Evolutionary conservation across 2,329 filamentous ascomycete genomes (phyloP).

Genomic region (Alternaria sp.): DNA sequence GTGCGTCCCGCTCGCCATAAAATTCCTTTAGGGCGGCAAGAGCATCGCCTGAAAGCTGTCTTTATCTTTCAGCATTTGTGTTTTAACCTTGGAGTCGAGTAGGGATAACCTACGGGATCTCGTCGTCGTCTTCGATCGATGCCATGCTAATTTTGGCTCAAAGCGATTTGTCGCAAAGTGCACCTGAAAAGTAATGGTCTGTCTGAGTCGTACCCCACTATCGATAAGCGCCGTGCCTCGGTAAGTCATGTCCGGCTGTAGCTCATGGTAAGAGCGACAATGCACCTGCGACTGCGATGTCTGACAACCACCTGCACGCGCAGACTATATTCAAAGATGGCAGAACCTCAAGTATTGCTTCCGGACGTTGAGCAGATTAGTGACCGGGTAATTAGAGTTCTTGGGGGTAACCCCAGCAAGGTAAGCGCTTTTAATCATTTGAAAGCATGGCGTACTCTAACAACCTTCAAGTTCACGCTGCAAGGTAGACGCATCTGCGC

Average conservation of each 20-base stretch:
- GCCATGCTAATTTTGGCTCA: conserved; percentile 29
- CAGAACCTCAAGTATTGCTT: conserved; percentile 69
- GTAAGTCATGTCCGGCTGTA: conserved; percentile 21
- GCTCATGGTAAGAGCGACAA: conserved; percentile 28
- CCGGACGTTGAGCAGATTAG: conserved; percentile 81
- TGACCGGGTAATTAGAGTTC: conserved; percentile 79
- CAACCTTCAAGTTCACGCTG: conserved; percentile 63
- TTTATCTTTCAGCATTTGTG: conserved; percentile 46
- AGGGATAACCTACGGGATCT: conserved; percentile 43
- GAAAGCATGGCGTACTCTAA: conserved; percentile 19
- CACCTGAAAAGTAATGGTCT: conserved; percentile 35
- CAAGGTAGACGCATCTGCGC: conserved; percentile 59
- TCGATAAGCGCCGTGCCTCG: conserved; percentile 40
- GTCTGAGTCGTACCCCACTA: conserved; percentile 25
- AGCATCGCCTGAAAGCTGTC: conserved; percentile 71
- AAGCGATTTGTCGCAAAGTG: conserved; percentile 15
- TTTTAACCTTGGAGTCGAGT: neutral
- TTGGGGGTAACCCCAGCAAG: conserved; percentile 92
- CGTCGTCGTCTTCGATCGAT: conserved; percentile 44
- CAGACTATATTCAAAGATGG: conserved; percentile 60
- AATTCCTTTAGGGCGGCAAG: conserved; percentile 77
- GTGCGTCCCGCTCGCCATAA: conserved; percentile 75
- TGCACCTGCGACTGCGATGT: conserved; percentile 36
- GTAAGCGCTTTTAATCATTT: conserved; percentile 50
- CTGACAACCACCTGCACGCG: conserved; percentile 27